These are phyloP conservation scores for Apiotrichum gracile DNA, from an alignment of 1,284 basidiomycete genomes.

Conservation along the genomic window DNA sequence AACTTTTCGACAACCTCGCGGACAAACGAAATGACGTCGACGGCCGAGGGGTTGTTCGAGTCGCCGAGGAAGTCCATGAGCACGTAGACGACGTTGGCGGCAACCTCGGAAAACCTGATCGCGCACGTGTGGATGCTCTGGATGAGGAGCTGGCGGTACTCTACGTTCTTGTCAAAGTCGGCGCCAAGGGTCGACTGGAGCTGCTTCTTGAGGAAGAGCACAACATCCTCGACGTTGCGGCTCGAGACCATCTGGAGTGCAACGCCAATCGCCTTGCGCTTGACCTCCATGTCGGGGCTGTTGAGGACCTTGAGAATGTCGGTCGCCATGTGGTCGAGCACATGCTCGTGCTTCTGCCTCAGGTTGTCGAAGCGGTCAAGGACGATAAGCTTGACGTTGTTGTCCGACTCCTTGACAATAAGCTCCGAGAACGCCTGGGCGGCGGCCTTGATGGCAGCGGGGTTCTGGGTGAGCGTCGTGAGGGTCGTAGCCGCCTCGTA, in stretches of 20 bases:
- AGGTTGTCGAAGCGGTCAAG: constrained; percentile 84
- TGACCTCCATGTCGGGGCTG: constrained; percentile 94
- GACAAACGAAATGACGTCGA: constrained; percentile 94
- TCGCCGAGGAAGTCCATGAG: constrained; percentile 99
- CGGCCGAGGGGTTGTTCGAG: constrained; percentile 87
- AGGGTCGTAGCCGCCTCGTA: constrained; percentile 96
- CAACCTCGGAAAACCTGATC: constrained; percentile 97
- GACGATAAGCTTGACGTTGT: constrained; percentile 98
- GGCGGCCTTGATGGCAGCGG: constrained; percentile 88
- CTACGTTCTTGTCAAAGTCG: constrained; percentile 69
- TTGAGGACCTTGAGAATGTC: constrained; percentile 76
- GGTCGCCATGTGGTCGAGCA: constrained; percentile 90
- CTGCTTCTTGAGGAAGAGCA: constrained; percentile 95
- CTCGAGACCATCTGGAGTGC: constrained; percentile 91
- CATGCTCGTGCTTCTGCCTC: constrained; percentile 80
- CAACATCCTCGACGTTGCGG: constrained; percentile 96
- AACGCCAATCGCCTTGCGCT: constrained; percentile 83
- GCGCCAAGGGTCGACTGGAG: constrained; percentile 86
- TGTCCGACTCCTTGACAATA: constrained; percentile 92
- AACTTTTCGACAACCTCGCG: constrained; percentile 98
- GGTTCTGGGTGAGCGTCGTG: constrained; percentile 90
- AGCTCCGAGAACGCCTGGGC: constrained; percentile 85
- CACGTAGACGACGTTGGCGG: constrained; percentile 90
- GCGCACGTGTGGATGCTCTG: constrained; percentile 97
- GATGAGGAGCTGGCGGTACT: constrained; percentile 94